Base-by-base conservation (phyloP, 2,329 filamentous ascomycete species). In the Alternaria sp. region DNA sequence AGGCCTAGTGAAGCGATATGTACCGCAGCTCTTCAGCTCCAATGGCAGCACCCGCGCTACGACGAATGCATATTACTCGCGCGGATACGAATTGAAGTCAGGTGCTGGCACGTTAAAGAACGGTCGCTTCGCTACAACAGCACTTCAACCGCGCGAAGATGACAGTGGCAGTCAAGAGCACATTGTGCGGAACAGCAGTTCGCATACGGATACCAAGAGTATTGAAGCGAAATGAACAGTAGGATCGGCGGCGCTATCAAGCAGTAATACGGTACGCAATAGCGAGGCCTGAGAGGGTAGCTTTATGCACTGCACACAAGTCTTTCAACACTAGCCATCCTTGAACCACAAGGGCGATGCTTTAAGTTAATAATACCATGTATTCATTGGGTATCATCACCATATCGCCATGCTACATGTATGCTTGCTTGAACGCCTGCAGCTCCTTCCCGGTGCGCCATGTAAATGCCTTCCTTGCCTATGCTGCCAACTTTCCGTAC, bases 371-470 rank as follows among this genome's bases (percentile, higher is more conserved):
- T 36, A 50, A 49, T 50, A 60, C 51, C 51, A 41, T 54, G 26
- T 17, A 37, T 58, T 49, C 13, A 49, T 54, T 48, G 42, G 55
- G 55, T 58, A 58, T 58, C 55, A 44, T 42, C 37, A 34, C 41
- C 44, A 10, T 21, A 28, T 28, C 17, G 21, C 23, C 33, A 44
- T 29, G 46, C 29, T 40, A 40, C 8, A 28, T 51, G 37, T 51
- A 40, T 45, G 40, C 37, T 37, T 54, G 21, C 31, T 40, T 14
- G 28, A 51, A 51, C 54, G 48, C 46, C 46, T 26, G 28, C 14
- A 41, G 36, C 44, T 31, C 33, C 44, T 26, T 48, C 44, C 44
- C 28, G 8, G 23, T 33, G 34, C 53, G 57, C 56, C 56, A 34
- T 55, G 46, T 37, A 34, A 56, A 56, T 52, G 54, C 44, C 28